Conservation (phyloP, 306 rosid species). For the Rubus idaeus region DNA sequence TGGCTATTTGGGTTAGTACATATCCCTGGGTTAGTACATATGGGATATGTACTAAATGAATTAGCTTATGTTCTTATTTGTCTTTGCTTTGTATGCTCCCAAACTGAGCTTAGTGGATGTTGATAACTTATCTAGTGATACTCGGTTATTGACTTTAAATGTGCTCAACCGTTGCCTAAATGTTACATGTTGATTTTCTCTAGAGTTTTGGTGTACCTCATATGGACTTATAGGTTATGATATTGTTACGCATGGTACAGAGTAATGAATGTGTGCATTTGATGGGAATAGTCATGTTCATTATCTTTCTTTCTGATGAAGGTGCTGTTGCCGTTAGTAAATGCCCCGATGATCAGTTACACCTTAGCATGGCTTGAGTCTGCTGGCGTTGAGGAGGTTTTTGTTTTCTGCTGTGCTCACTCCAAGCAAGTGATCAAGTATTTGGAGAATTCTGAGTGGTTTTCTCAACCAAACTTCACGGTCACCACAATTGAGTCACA, state of each 20-base stretch:
- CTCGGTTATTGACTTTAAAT: not conserved
- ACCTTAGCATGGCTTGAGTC: constrained; percentile 95
- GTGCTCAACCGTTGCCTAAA: no score
- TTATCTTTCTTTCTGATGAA: constrained; percentile 18
- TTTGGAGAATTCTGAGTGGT: constrained; percentile 81
- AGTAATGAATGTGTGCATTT: not conserved
- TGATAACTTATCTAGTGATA: not conserved
- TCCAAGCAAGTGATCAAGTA: constrained; percentile 80
- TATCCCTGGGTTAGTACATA: no score
- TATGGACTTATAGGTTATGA: not conserved
- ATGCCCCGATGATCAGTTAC: constrained; percentile 90
- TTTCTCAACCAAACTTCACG: constrained; percentile 65
- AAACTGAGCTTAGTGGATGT: no score
- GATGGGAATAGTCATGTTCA: not conserved
- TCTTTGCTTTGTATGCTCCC: no score
- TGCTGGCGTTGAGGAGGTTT: constrained; percentile 95
- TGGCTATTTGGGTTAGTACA: not conserved
- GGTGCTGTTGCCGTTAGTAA: constrained; percentile 85
- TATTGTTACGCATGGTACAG: not conserved
- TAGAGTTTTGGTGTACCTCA: no score
- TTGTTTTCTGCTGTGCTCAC: constrained; percentile 91
- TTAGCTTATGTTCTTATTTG: not conserved
- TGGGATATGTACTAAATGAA: not conserved
- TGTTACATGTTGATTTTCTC: no score
- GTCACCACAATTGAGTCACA: constrained; percentile 84